A percentile compares a stretch with the other conserved stretches of the same genome.
phyloP scores from a whole-genome alignment of 108 stramenopile species.

The Cafeteria roenbergensis region DNA sequence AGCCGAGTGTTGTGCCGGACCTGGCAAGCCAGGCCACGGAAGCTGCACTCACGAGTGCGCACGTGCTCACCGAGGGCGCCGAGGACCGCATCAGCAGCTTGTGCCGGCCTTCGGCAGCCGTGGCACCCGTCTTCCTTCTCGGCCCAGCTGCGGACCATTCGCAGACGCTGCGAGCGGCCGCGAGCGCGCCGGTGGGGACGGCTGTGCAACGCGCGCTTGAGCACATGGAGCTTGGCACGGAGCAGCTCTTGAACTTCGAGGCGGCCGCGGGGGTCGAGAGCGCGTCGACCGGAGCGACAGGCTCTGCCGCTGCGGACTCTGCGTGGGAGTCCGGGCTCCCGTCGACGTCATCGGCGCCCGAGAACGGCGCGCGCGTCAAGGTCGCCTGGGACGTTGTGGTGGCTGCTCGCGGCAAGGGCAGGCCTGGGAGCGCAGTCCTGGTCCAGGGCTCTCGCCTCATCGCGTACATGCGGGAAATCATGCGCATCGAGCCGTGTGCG shows the following conservation, averaged over 20 bases:
- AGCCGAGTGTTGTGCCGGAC: neutral
- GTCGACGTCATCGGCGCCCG: neutral
- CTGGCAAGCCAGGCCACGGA: neutral
- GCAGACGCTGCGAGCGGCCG: neutral
- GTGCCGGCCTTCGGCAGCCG: neutral
- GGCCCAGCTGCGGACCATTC: no score
- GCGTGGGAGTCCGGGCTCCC: neutral
- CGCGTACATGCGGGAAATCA: neutral
- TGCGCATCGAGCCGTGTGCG: constrained; percentile 5
- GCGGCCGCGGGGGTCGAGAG: neutral
- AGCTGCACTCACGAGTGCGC: no score
- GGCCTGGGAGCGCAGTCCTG: neutral
- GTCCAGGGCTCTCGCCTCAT: neutral
- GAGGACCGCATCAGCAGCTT: neutral
- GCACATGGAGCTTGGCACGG: neutral
- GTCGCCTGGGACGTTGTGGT: neutral
- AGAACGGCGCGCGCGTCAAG: neutral
- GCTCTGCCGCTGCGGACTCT: neutral
- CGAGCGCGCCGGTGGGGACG: neutral
- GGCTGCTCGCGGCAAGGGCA: neutral
- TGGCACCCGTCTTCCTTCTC: neutral
- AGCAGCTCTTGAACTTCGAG: neutral
- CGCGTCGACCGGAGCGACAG: neutral
- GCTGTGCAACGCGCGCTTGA: neutral
- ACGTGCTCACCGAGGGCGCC: neutral